Percentiles rank a stretch among this genome's conserved stretches.
Evolutionary conservation across 805 yeast genomes (phyloP).

Genomic region (Metschnikowia reukaufii): DNA sequence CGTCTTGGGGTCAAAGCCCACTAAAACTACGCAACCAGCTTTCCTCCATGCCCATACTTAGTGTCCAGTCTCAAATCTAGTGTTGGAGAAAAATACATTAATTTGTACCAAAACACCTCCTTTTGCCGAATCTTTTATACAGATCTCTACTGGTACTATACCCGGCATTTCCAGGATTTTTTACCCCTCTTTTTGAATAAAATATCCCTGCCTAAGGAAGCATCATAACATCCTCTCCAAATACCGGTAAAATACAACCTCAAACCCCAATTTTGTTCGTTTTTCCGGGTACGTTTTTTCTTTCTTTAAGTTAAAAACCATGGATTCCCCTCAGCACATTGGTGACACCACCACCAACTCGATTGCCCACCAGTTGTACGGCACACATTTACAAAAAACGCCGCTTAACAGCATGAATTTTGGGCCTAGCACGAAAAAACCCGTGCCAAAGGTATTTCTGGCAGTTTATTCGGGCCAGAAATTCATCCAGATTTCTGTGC

Average conservation of each 20-base stretch:
- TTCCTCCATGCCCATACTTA: neutral
- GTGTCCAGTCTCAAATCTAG: too few species aligned
- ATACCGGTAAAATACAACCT: too few species aligned
- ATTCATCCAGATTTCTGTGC: constrained; percentile 34
- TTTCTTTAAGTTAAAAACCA: too few species aligned
- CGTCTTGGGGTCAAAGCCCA: constrained; percentile 12
- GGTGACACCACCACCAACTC: constrained; percentile 45
- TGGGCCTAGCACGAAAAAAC: constrained; percentile 1
- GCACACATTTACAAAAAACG: constrained; percentile 34
- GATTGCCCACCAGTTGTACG: constrained; percentile 34
- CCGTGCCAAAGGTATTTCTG: constrained; percentile 12
- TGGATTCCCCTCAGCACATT: constrained; percentile 44
- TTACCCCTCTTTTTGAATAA: neutral
- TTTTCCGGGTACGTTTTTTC: too few species aligned
- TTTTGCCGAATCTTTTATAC: too few species aligned
- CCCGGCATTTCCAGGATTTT: too few species aligned
- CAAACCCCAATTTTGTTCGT: too few species aligned
- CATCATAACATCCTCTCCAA: too few species aligned
- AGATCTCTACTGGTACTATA: too few species aligned
- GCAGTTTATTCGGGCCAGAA: constrained; percentile 39
- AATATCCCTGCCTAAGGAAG: neutral
- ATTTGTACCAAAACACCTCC: too few species aligned
- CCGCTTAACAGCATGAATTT: constrained; percentile 1
- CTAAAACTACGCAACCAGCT: constrained; percentile 7
- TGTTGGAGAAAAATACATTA: too few species aligned